Conservation (phyloP, 208 protist species). For the Crithidia expoeki region DNA sequence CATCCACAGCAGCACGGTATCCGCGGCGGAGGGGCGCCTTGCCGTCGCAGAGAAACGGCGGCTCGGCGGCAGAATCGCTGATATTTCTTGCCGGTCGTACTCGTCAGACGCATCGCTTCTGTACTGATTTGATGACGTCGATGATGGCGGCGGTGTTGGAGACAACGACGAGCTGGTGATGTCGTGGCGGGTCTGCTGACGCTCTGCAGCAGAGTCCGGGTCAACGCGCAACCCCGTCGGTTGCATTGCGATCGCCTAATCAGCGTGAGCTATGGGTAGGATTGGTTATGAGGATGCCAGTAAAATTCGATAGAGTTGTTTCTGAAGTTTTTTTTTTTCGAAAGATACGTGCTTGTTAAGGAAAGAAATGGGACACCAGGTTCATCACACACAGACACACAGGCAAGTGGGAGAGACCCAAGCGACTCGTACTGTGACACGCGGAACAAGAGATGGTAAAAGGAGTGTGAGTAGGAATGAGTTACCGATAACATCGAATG, state of each 20-base stretch:
- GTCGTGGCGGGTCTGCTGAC: neutral
- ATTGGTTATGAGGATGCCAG: too few species aligned
- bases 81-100: constrained; percentile 16
- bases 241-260: neutral
- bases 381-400: too few species aligned
- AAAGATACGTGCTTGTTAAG: too few species aligned
- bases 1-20: constrained; percentile 1
- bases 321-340: too few species aligned
- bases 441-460: too few species aligned
- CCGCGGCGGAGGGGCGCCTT: constrained; percentile 3
- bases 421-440: too few species aligned
- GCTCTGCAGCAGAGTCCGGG: neutral
- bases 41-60: constrained; percentile 14
- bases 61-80: constrained; percentile 17
- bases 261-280: too few species aligned
- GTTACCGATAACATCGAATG: too few species aligned
- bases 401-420: too few species aligned
- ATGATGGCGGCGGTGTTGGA: neutral
- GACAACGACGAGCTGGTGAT: neutral
- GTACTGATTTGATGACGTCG: neutral
- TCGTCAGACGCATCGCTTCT: neutral
- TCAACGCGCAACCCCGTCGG: neutral
- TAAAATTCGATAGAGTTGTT: too few species aligned
- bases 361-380: too few species aligned
- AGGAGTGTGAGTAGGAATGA: too few species aligned